These are phyloP conservation scores for Sarcodon sp. DNA, from an alignment of 768 basidiomycete genomes.

Conservation along the genomic window DNA sequence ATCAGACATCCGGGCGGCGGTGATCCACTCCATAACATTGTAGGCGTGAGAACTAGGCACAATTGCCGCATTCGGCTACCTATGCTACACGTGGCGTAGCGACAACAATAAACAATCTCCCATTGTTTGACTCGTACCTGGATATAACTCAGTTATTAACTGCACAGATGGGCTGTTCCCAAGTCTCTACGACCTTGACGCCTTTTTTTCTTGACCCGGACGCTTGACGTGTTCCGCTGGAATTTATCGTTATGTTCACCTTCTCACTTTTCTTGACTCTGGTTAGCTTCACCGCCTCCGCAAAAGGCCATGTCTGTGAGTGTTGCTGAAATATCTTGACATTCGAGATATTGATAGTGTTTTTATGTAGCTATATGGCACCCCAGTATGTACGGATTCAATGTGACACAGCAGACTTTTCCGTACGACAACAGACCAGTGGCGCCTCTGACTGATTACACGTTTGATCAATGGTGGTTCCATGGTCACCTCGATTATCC, in stretches of 20 bases:
- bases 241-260: not conserved
- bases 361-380: slow-evolving; percentile 31
- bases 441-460: slow-evolving; percentile 21
- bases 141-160: not conserved
- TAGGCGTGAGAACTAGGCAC: not conserved
- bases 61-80: not conserved
- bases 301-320: not conserved
- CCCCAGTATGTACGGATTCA: slow-evolving; percentile 56
- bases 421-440: slow-evolving; percentile 56
- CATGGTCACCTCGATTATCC: slow-evolving; percentile 47
- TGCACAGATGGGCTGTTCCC: not conserved
- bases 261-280: not conserved
- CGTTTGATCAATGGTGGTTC: slow-evolving; percentile 43
- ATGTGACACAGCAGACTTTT: slow-evolving; percentile 42
- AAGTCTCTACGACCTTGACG: not conserved
- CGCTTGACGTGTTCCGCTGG: not conserved
- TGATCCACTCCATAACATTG: not conserved
- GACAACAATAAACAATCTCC: not conserved
- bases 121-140: not conserved
- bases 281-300: not conserved
- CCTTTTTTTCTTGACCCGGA: not conserved
- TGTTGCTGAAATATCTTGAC: not conserved
- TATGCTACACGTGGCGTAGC: not conserved
- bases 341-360: not conserved
- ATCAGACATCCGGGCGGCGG: too few relatives aligned